These are phyloP conservation scores for Cercospora sojina DNA, from an alignment of 2,329 filamentous ascomycete genomes.

Conservation along the genomic window DNA sequence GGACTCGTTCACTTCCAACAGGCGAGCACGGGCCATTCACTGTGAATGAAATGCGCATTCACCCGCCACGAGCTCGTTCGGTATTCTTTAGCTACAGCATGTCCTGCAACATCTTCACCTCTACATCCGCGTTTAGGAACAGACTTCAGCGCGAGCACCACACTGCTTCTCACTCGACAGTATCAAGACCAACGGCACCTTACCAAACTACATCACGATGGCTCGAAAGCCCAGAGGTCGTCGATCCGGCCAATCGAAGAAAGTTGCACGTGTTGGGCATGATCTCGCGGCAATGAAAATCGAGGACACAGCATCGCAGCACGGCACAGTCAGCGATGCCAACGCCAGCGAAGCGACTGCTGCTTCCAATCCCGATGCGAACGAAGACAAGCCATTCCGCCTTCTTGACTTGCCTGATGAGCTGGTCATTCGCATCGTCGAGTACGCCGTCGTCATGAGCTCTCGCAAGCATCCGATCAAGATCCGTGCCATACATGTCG, in stretches of 20 bases:
- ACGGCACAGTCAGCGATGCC: background rate
- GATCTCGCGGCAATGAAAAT: background rate
- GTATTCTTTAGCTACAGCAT: background rate
- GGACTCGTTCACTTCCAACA: background rate
- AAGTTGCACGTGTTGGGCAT: background rate
- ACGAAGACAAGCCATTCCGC: background rate
- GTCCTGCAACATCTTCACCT: background rate
- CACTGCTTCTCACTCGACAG: background rate
- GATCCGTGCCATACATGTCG: background rate
- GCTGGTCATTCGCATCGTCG: conserved; percentile 6
- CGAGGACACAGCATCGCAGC: background rate
- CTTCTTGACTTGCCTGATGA: conserved; percentile 8
- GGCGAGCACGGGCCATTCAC: background rate
- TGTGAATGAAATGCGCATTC: background rate
- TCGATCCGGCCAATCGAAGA: background rate
- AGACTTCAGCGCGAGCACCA: background rate
- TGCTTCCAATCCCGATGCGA: background rate
- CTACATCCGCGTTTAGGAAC: background rate
- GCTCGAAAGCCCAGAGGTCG: background rate
- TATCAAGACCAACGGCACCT: background rate
- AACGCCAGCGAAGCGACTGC: background rate
- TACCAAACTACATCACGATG: background rate
- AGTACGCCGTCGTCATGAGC: conserved; percentile 6
- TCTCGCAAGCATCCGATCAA: conserved; percentile 1
- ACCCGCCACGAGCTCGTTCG: background rate